Evolutionary conservation across 1,284 basidiomycete genomes (phyloP), one percentile per base, ranked within the genome.

Genomic region (Puccinia horiana): DNA sequence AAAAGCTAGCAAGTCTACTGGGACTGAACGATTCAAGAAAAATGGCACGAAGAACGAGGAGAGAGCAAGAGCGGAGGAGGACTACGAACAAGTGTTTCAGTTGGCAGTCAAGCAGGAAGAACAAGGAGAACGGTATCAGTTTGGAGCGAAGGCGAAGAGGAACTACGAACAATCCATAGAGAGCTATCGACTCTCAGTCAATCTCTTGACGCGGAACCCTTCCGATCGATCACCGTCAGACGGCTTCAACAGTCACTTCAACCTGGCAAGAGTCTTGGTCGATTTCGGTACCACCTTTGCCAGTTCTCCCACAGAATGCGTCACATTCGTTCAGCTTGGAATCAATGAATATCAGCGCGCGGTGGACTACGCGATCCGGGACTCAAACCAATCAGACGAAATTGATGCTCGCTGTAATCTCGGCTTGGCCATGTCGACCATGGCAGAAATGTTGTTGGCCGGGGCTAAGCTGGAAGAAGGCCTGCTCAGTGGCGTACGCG

Each of bases 91-190:
- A 18, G 42, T 70, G 2, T 70, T 70, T 35, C 69, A 70, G 44
- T 49, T 70, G 29, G 69, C 69, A 29, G 69, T 70, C 69, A 70
- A 70, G 18, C 69, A 47, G 26, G 77, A 79, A 79, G 63, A 69
- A 23, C 77, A 79, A 58, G 77, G 44, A 2, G 77, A 79, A 42
- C 63, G 77, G 12, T 79, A 79, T 52, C 77, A 79, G 44, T 79
- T 79, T 37, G 77, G 77, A 32, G 44, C 42, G 20, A 79, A 79
- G 54, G 42, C 77, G 2, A 54, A 70, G 32, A 42, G 32, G 32
- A 65, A 56, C n/a, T 79, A 47, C 40, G 49, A 70, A 26, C 42
- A 54, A 26, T 70, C 77, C 2, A 79, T 79, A 4, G 5, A 70
- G 49, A 69, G 20, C 26, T 79, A 79, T 54, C 29, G 69, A 29